These are phyloP conservation scores for Clonostachys solani DNA, from an alignment of 2,329 filamentous ascomycete species.

Conservation along the genomic window DNA sequence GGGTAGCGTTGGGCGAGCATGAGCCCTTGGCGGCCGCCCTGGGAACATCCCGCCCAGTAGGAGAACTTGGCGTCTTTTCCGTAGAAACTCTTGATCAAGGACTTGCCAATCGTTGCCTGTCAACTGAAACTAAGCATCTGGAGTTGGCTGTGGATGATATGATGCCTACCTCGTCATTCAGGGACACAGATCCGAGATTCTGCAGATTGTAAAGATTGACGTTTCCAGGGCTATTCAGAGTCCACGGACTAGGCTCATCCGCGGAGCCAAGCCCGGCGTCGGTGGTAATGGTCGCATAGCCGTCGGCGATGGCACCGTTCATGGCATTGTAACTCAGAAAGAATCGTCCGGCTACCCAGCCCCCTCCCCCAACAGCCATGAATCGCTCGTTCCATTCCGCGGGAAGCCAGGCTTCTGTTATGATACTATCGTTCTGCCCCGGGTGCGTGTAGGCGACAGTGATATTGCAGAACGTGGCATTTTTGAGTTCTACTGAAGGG, in stretches of 20 bases:
- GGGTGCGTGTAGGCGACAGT: slow-evolving; percentile 7
- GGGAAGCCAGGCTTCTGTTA: slow-evolving; percentile 14
- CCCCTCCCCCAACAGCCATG: slow-evolving; percentile 21
- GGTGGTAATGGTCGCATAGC: slow-evolving; percentile 9
- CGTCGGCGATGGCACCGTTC: slow-evolving; percentile 7
- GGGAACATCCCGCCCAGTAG: slow-evolving; percentile 48
- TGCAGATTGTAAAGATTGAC: slow-evolving; percentile 13
- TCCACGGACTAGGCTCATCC: slow-evolving; percentile 5
- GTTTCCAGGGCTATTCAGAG: slow-evolving; percentile 9
- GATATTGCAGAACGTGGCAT: slow-evolving; percentile 19
- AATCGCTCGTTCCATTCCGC: slow-evolving; percentile 20
- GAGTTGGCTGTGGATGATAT: too few relatives aligned
- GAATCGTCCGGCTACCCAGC: slow-evolving; percentile 14
- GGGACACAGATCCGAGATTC: slow-evolving; percentile 13
- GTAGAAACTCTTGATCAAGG: slow-evolving; percentile 36
- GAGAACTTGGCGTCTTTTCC: slow-evolving; percentile 26
- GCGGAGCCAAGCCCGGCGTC: slow-evolving; percentile 3
- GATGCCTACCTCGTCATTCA: slow-evolving; percentile 3
- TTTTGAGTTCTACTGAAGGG: slow-evolving; percentile 20
- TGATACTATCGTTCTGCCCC: slow-evolving; percentile 1
- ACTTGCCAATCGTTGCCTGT: slow-evolving; percentile 32
- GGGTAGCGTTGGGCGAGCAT: slow-evolving; percentile 46
- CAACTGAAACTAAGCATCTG: neutral
- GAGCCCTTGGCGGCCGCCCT: slow-evolving; percentile 50
- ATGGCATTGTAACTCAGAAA: slow-evolving; percentile 1